Conservation (phyloP, 148 eudicot genomes). For the Nepenthes mirabilis region DNA sequence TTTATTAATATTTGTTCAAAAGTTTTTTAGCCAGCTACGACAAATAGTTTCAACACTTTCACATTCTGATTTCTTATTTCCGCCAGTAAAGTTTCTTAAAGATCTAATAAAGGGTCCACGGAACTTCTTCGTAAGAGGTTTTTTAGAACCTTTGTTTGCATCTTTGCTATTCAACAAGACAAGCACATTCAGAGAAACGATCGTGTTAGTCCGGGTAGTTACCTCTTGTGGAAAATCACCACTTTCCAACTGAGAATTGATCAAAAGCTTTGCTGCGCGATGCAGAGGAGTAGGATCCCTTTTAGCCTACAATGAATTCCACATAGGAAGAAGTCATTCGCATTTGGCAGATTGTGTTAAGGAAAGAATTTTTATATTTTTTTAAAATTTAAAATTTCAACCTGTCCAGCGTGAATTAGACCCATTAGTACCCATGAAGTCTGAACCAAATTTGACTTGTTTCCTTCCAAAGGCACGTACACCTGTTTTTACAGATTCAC, state of each 20-base stretch:
- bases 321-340: no score
- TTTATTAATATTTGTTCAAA: no score
- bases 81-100: no score
- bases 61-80: no score
- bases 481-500: constrained; percentile 9
- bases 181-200: no score
- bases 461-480: constrained; percentile 24
- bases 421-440: constrained; percentile 44
- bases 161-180: no score
- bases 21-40: no score
- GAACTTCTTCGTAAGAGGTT: no score
- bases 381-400: neutral
- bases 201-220: neutral
- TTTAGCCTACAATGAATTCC: constrained; percentile 5
- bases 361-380: neutral
- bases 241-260: constrained; percentile 28
- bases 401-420: constrained; percentile 26
- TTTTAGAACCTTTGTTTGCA: no score
- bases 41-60: no score
- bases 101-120: no score
- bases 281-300: constrained; percentile 33
- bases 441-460: constrained; percentile 24
- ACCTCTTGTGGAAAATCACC: constrained; percentile 46
- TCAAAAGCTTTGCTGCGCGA: constrained; percentile 26
- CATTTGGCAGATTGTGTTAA: neutral